Percentiles rank a stretch among this genome's conserved stretches.
phyloP scores from a whole-genome alignment of 2,329 filamentous ascomycete genomes.

The Neurospora sp. region DNA sequence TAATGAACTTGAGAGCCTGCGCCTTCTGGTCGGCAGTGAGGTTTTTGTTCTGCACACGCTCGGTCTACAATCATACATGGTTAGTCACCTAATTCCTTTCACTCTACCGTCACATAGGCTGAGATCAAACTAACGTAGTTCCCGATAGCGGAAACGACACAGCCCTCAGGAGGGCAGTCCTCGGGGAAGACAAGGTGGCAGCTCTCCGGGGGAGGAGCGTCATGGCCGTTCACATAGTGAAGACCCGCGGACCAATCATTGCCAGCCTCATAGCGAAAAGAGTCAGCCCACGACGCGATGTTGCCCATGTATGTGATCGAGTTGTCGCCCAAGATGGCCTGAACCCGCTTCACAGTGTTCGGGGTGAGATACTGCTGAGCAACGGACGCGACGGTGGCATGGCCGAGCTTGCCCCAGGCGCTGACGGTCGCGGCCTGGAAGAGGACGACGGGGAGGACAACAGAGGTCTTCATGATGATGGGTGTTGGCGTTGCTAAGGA shows the following conservation, averaged over 20 bases:
- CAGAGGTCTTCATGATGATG: neutral
- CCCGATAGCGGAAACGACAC: conserved; percentile 34
- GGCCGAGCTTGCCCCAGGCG: conserved; percentile 37
- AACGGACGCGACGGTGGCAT: conserved; percentile 44
- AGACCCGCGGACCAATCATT: conserved; percentile 35
- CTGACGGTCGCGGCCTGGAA: neutral
- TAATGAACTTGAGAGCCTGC: conserved; percentile 16
- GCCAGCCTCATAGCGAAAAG: conserved; percentile 33
- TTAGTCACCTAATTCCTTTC: no score
- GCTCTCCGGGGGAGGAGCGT: conserved; percentile 34
- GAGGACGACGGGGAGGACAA: neutral
- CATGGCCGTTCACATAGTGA: conserved; percentile 46
- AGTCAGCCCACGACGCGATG: conserved; percentile 43
- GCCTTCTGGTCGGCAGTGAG: conserved; percentile 7
- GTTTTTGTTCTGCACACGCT: conserved; percentile 18
- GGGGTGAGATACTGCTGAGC: conserved; percentile 37
- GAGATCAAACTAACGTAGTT: conserved; percentile 24
- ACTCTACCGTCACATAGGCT: neutral
- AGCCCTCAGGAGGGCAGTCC: conserved; percentile 35
- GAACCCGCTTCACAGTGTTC: conserved; percentile 32
- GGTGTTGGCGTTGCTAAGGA: neutral
- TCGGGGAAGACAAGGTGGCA: conserved; percentile 34
- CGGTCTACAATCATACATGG: conserved; percentile 10
- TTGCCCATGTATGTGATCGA: conserved; percentile 36
- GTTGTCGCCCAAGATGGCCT: conserved; percentile 32